Evolutionary conservation across 2,329 filamentous ascomycete genomes (phyloP), one percentile per base, ranked within the genome.

Genomic region (Fusarium papillatum): DNA sequence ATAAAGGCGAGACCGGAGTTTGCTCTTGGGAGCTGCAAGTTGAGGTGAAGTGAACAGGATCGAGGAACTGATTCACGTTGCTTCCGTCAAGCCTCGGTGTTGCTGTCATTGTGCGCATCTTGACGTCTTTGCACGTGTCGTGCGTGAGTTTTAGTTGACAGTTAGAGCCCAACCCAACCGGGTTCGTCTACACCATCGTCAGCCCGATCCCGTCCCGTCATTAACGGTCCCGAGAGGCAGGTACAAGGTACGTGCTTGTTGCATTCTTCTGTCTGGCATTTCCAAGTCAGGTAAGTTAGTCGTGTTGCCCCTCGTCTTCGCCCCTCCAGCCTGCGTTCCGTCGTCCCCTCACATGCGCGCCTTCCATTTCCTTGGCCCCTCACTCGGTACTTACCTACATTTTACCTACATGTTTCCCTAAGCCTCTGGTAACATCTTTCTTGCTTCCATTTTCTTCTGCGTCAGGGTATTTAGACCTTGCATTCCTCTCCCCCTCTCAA

Each of bases 361-460:
- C 36, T 46, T 59, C 63, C 41, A 41, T 31, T 34, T 38, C 29
- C 43, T 29, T 64, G 62, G 66, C 76, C 73, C 76, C 74, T 76
- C 76, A 74, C 55, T 66, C 76, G 36, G 64, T 38, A 65, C 68
- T 66, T 63, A 53, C 46, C 65, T 73, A 59, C 69, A 67, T 64
- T 69, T 66, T 55, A 55, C 26, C 29, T 57, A 34, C 53, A 5
- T 57, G 29, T 57, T 57, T 57, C 63, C 61, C 69, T 65, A 72
- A 59, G 26, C 66, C 66, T 69, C 67, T 73, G 63, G 68, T 61
- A 71, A 62, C 62, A 61, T 64, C 61, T 75, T 63, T 29, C 64
- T 55, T 60, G 64, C 39, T 76, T 76, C 73, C 63, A 70, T 50
- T 61, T 50, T 59, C 19, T 67, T 76, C 68, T 65, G 22, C 57